Evolutionary conservation across 202 grass and related monocot genomes (phyloP).

Genomic region (Cymbopogon flexuosus): DNA sequence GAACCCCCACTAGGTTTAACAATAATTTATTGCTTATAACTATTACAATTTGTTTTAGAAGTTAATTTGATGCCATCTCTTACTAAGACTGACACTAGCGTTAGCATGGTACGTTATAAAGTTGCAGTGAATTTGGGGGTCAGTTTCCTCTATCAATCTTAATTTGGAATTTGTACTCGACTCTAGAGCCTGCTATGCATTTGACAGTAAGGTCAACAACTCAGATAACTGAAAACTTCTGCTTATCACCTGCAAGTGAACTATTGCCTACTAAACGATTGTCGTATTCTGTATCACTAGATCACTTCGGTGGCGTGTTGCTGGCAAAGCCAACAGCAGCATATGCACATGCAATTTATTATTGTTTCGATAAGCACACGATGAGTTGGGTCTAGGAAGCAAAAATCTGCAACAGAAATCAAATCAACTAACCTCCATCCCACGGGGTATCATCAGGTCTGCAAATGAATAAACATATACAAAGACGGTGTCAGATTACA

Average conservation of each 20-base stretch:
- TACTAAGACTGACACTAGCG: not conserved
- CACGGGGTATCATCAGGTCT: slow-evolving; percentile 88
- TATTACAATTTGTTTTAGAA: not conserved
- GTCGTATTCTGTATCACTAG: not conserved
- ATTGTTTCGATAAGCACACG: not conserved
- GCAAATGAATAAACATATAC: slow-evolving; percentile 34
- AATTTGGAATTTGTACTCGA: not conserved
- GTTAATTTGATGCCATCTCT: not conserved
- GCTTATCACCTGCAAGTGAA: not conserved
- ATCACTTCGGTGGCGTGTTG: not conserved
- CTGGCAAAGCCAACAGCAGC: not conserved
- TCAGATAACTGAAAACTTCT: not conserved
- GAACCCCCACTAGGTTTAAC: not conserved
- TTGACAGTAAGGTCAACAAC: not conserved
- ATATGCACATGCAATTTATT: not conserved
- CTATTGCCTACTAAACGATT: not conserved
- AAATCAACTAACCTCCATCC: slow-evolving; percentile 70
- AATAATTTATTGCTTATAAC: not conserved
- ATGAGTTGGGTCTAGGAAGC: not conserved
- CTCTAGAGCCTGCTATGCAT: not conserved
- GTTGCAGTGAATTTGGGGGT: not conserved
- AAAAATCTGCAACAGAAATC: not conserved
- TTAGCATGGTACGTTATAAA: not conserved
- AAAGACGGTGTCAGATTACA: slow-evolving; percentile 8
- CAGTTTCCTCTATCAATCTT: not conserved